Evolutionary conservation across 805 yeast genomes (phyloP).

Genomic region (Teunomyces pallodes): DNA sequence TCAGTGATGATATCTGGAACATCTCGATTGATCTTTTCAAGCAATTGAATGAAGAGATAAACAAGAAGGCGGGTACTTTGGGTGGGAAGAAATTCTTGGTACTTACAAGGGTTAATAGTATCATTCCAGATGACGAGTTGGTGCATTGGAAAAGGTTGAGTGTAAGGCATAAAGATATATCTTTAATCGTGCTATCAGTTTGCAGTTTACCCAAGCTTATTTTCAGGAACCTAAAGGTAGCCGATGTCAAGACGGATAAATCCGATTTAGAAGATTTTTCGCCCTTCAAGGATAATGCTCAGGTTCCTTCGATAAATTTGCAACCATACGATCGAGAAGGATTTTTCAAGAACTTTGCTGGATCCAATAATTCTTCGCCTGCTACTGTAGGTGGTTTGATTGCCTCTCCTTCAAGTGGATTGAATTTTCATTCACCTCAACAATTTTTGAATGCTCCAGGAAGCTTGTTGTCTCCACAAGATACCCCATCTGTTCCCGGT

Average conservation of each 20-base stretch:
- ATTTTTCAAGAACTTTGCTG: slow-evolving; percentile 4
- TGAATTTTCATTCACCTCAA: slow-evolving; percentile 36
- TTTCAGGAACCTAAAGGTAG: slow-evolving; percentile 9
- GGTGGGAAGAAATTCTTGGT: slow-evolving; percentile 62
- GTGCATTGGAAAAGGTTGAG: slow-evolving; percentile 77
- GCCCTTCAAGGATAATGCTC: background rate
- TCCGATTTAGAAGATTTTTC: background rate
- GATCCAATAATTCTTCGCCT: slow-evolving; percentile 21
- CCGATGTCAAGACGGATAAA: background rate
- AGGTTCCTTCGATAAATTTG: background rate
- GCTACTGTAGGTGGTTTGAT: slow-evolving; percentile 17
- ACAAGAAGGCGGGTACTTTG: slow-evolving; percentile 22
- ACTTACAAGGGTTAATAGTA: slow-evolving; percentile 66
- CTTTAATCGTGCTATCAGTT: slow-evolving; percentile 68
- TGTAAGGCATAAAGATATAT: slow-evolving; percentile 52
- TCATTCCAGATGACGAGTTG: slow-evolving; percentile 78
- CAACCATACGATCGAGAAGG: background rate
- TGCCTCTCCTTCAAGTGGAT: slow-evolving; percentile 31
- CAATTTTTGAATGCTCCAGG: slow-evolving; percentile 34
- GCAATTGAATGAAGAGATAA: slow-evolving; percentile 30
- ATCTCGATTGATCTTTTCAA: slow-evolving; percentile 49
- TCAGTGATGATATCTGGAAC: slow-evolving; percentile 67
- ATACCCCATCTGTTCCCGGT: slow-evolving; percentile 9
- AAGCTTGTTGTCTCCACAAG: slow-evolving; percentile 33
- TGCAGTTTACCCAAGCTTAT: slow-evolving; percentile 53